Percentiles rank a stretch among this genome's conserved stretches.
These are phyloP conservation scores for Pichia californica DNA, from an alignment of 805 yeast genomes.

Conservation along the genomic window DNA sequence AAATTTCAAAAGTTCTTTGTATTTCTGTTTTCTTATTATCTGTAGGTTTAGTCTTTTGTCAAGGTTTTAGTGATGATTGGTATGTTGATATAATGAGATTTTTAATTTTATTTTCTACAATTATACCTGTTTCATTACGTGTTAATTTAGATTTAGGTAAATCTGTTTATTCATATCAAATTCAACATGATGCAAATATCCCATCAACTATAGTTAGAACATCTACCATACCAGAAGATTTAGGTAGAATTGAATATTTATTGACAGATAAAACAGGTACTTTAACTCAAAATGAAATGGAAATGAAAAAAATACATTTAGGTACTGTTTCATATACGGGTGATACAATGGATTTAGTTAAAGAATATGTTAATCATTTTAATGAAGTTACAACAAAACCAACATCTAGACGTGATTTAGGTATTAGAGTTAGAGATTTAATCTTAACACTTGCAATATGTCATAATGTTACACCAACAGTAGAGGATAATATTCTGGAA, in stretches of 20 bases:
- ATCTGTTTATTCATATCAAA: slow-evolving; percentile 91
- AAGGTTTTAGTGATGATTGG: slow-evolving; percentile 74
- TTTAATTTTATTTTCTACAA: slow-evolving; percentile 85
- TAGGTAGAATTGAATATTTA: slow-evolving; percentile 91
- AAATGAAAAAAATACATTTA: slow-evolving; percentile 82
- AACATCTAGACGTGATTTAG: slow-evolving; percentile 58
- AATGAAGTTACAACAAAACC: slow-evolving; percentile 24
- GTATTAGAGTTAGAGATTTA: slow-evolving; percentile 71
- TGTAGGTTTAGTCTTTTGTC: slow-evolving; percentile 67
- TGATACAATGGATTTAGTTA: slow-evolving; percentile 86
- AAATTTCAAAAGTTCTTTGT: slow-evolving; percentile 81
- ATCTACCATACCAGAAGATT: slow-evolving; percentile 95
- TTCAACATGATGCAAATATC: slow-evolving; percentile 78
- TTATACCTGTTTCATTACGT: slow-evolving; percentile 91
- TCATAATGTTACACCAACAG: slow-evolving; percentile 94
- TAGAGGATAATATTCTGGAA: slow-evolving; percentile 60
- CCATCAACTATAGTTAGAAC: slow-evolving; percentile 91
- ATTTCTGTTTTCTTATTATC: slow-evolving; percentile 77
- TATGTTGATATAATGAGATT: slow-evolving; percentile 87
- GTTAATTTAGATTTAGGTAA: slow-evolving; percentile 94
- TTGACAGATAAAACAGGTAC: slow-evolving; percentile 96
- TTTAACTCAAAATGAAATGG: slow-evolving; percentile 97
- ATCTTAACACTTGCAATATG: slow-evolving; percentile 84
- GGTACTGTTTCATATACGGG: slow-evolving; percentile 91
- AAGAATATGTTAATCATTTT: slow-evolving; percentile 46